These are phyloP conservation scores for Heteromeles arbutifolia DNA, from an alignment of 306 rosid species.

Conservation along the genomic window DNA sequence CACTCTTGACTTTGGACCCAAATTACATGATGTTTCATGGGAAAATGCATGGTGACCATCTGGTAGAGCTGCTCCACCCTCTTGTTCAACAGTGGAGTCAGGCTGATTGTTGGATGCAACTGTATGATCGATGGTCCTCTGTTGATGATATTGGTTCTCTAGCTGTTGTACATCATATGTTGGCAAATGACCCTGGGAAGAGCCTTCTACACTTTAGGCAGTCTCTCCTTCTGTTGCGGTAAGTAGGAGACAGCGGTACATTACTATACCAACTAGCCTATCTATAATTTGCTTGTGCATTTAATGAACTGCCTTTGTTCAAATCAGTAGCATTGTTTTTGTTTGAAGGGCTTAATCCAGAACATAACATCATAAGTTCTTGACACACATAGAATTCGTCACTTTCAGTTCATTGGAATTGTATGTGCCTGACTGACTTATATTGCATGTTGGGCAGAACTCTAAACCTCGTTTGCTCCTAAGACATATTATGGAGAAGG, in stretches of 20 bases:
- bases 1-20: constrained; percentile 79
- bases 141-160: constrained; percentile 89
- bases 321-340: background rate
- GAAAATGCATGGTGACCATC: constrained; percentile 58
- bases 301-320: background rate
- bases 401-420: background rate
- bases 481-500: background rate
- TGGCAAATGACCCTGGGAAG: constrained; percentile 76
- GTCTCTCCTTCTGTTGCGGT: constrained; percentile 80
- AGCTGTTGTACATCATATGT: constrained; percentile 79
- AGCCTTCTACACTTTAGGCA: constrained; percentile 82
- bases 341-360: background rate
- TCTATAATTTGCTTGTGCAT: background rate
- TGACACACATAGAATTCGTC: background rate
- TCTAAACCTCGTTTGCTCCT: background rate
- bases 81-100: constrained; percentile 60
- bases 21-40: constrained; percentile 63
- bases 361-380: background rate
- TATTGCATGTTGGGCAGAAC: background rate
- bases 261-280: background rate
- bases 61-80: constrained; percentile 66
- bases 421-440: background rate
- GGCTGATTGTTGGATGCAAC: constrained; percentile 93
- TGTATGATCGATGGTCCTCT: constrained; percentile 74
- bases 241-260: constrained; percentile 11